Conservation (phyloP, 495 filamentous ascomycete species). For the Acidomyces sp. region DNA sequence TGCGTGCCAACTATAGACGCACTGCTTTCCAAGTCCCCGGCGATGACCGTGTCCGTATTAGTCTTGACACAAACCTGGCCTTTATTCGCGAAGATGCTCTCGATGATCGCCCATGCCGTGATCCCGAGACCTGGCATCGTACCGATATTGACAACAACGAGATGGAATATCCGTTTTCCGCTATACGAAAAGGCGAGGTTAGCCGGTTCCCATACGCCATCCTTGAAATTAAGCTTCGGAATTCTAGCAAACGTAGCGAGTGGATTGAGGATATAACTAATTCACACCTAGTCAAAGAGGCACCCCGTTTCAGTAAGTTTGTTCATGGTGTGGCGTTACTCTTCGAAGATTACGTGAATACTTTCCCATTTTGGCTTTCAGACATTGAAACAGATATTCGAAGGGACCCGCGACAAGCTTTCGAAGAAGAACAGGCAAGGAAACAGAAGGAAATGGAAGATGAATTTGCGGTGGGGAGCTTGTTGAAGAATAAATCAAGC, state of each 20-base stretch:
- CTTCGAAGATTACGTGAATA: constrained; percentile 94
- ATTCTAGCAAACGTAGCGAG: constrained; percentile 35
- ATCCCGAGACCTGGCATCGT: constrained; percentile 82
- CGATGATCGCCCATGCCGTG: constrained; percentile 78
- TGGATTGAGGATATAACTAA: constrained; percentile 86
- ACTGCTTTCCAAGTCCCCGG: constrained; percentile 95
- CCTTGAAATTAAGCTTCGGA: constrained; percentile 80
- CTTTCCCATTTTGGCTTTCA: constrained; percentile 86
- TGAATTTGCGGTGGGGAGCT: constrained; percentile 76
- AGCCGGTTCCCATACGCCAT: constrained; percentile 83
- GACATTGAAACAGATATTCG: constrained; percentile 85
- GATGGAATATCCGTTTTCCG: constrained; percentile 74
- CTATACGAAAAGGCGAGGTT: constrained; percentile 80
- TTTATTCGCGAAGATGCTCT: constrained; percentile 86
- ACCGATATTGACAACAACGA: constrained; percentile 68
- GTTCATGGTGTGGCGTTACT: constrained; percentile 81
- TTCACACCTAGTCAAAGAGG: constrained; percentile 81
- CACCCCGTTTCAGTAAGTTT: constrained; percentile 89
- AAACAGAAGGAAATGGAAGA: constrained; percentile 69
- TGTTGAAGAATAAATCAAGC: constrained; percentile 39
- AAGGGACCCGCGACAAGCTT: constrained; percentile 79
- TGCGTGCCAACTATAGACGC: constrained; percentile 85
- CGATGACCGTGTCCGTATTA: constrained; percentile 79
- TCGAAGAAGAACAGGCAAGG: constrained; percentile 77
- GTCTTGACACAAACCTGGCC: constrained; percentile 82